Base-by-base conservation (phyloP, 192 early-diverging fungal species). In the Entophlyctis luteolus region DNA sequence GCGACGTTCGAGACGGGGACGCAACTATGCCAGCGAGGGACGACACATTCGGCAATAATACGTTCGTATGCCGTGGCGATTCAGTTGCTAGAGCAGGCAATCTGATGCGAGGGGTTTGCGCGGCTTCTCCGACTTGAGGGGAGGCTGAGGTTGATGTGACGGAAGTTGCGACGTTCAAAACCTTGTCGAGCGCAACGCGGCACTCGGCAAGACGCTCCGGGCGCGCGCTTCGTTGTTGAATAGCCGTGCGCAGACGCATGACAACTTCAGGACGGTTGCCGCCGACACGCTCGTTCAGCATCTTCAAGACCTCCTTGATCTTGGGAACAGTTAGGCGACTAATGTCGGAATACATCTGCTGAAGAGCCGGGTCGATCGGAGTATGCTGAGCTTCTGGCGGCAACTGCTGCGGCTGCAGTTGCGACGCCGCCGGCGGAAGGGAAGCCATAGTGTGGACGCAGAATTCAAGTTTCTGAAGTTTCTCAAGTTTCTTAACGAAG, bases 261-360 rank as follows among this genome's bases (percentile, higher is more conserved):
- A 63, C 10, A 6, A 63, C 32, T 4, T 63, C 60, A 4, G 60
- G 16, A 2, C 31, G 18, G 48, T n/a, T 49, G 8, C 60, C 60
- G 29, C 60, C 47, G 18, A 63, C 60, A 10, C 60, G 60, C 47
- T 63, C 60, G 10, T 31, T 22, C 6, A 63, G 28, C 1, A 14
- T 4, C n/a, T 29, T 14, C 18, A 47, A 33, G 10, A 63, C 47
- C 18, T 63, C 46, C 32, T 63, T 63, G 27, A 63, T 3, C 29
- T 49, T 12, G 12, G 60, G 46, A 6, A 63, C 47, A 6, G 33
- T 47, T 18, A 57, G 55, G 16, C 23, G 14, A 18, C 14, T 2
- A 16, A n/a, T n/a, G n/a, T 45, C 50, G 50, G 14, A 28, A 14
- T 14, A 53, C 20, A 25, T 20, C 25, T 53, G 50, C 50, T 53